These are phyloP conservation scores for Dunaliella primolecta DNA, from an alignment of 139 green algal species.

Conservation along the genomic window DNA sequence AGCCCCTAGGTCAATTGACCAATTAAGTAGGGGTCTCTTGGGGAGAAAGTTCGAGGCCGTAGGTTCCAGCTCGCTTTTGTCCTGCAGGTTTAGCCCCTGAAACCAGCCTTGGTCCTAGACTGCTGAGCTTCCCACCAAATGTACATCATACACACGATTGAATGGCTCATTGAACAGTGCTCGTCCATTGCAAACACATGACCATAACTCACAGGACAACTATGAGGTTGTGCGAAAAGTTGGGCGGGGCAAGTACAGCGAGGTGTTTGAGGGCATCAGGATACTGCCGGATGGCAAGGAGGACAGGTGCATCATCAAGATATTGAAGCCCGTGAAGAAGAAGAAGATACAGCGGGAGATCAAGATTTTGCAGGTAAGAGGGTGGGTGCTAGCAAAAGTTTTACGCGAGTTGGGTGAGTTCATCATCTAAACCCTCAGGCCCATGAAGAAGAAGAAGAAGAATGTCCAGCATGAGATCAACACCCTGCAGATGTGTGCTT, in stretches of 20 bases:
- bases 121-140: too few species aligned
- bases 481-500: constrained; percentile 72
- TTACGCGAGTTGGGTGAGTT: too few species aligned
- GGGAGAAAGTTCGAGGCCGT: too few species aligned
- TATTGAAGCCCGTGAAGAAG: constrained; percentile 90
- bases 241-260: constrained; percentile 96
- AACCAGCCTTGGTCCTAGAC: too few species aligned
- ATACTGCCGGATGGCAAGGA: constrained; percentile 54
- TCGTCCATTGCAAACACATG: too few species aligned
- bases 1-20: too few species aligned
- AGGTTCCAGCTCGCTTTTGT: too few species aligned
- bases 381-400: background rate
- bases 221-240: constrained; percentile 97
- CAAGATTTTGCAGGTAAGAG: constrained; percentile 77
- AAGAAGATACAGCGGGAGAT: constrained; percentile 96
- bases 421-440: constrained; percentile 98
- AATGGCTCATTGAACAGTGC: too few species aligned
- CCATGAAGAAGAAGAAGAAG: constrained; percentile 82
- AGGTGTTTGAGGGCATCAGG: constrained; percentile 95
- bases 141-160: too few species aligned
- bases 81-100: too few species aligned
- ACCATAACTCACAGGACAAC: constrained; percentile 92
- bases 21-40: too few species aligned
- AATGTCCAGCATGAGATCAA: constrained; percentile 98
- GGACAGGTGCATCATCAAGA: constrained; percentile 93